Evolutionary conservation across 352 stramenopile genomes (phyloP).

Genomic region (Nothophytophthora sp.): DNA sequence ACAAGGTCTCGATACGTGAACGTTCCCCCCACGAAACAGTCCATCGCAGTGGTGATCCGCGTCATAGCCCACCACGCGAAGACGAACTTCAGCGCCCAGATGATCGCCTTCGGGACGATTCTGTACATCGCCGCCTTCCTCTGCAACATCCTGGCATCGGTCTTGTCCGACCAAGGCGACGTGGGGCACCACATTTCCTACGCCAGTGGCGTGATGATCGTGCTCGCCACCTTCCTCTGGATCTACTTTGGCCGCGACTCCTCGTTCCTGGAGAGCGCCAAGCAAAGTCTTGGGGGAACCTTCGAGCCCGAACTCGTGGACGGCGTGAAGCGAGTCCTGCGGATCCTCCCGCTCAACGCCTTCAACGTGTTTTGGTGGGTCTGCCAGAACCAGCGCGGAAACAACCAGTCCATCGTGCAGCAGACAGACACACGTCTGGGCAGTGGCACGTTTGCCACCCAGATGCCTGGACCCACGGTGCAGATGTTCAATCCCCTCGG

Average conservation of each 20-base stretch:
- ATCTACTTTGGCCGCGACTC: conserved; percentile 34
- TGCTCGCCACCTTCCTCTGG: conserved; percentile 33
- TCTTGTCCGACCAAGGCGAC: conserved; percentile 27
- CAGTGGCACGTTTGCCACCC: conserved; percentile 17
- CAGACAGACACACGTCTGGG: conserved; percentile 46
- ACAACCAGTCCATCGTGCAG: conserved; percentile 59
- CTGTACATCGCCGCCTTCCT: conserved; percentile 28
- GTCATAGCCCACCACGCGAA: conserved; percentile 20
- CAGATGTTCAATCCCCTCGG: conserved; percentile 35
- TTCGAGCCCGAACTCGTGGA: conserved; percentile 37
- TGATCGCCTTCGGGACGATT: conserved; percentile 24
- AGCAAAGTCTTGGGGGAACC: conserved; percentile 24
- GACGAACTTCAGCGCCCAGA: conserved; percentile 13
- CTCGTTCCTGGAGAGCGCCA: conserved; percentile 40
- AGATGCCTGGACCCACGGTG: conserved; percentile 46
- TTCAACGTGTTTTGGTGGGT: conserved; percentile 52
- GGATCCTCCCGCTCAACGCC: too few species aligned
- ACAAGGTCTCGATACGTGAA: conserved; percentile 45
- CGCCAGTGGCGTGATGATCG: conserved; percentile 12
- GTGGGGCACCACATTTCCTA: conserved; percentile 36
- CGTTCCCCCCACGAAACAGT: conserved; percentile 18
- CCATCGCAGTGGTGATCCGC: conserved; percentile 38
- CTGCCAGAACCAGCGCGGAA: conserved; percentile 50
- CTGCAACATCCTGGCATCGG: conserved; percentile 43
- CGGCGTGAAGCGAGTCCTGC: conserved; percentile 44